Evolutionary conservation across 1,139 yeast species (phyloP).

Genomic region (Saccharomycopsis crataegensis): DNA sequence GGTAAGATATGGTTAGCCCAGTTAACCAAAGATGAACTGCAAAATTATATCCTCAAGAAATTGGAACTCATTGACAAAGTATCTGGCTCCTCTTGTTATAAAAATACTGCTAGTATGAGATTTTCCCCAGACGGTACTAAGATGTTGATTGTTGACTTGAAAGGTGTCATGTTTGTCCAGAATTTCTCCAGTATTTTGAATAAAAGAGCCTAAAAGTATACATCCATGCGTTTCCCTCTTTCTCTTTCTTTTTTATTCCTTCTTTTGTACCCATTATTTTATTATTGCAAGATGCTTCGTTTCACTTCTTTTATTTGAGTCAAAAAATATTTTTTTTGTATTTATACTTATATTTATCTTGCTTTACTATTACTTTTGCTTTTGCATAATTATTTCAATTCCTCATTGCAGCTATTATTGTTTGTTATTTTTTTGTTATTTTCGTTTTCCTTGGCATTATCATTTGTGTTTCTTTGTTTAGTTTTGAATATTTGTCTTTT

Average conservation of each 20-base stretch:
- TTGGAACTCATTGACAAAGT: constrained; percentile 73
- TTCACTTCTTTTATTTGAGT: background rate
- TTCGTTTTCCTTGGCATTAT: too few species aligned
- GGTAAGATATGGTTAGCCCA: constrained; percentile 57
- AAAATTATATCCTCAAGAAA: constrained; percentile 34
- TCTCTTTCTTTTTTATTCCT: background rate
- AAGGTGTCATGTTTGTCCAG: constrained; percentile 68
- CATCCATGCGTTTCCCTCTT: background rate
- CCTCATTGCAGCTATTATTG: too few species aligned
- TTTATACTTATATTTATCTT: background rate
- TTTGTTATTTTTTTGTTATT: too few species aligned
- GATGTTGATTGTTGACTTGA: constrained; percentile 67
- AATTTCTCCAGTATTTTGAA: constrained; percentile 44
- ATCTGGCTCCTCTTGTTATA: constrained; percentile 56
- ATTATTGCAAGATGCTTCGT: background rate
- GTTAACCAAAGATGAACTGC: constrained; percentile 32
- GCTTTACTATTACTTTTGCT: too few species aligned
- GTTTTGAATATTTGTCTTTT: too few species aligned
- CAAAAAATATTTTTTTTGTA: background rate
- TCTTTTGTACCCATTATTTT: background rate
- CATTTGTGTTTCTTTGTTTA: too few species aligned
- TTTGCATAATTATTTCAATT: too few species aligned
- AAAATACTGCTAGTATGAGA: constrained; percentile 65
- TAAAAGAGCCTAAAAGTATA: background rate
- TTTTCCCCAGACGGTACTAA: constrained; percentile 80